Base-by-base conservation (phyloP, 176 grass and related monocot genomes). In the Poa pratensis region DNA sequence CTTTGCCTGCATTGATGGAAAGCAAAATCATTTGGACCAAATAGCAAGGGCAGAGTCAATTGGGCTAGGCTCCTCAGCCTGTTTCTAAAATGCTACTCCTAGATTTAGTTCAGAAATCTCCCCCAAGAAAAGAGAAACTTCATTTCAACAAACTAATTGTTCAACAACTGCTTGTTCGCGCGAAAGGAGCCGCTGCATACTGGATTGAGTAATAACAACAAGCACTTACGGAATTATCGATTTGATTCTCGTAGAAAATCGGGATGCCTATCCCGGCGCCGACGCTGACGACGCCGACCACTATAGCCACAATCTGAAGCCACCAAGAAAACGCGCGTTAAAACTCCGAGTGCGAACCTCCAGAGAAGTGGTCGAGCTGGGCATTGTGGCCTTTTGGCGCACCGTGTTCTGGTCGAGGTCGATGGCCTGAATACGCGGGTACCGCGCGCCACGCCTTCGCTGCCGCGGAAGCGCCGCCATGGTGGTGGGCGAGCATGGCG, bases 321-420 rank as follows among this genome's bases (percentile, higher is more conserved):
- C 62, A 60, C 54, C 37, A 64, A 48, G 81, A 66, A 60, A 14
- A 35, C 17, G 26, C 14, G 57, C 43, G 58, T 64, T 37, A 83
- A 73, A 77, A 45, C 37, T 55, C 55, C 22, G 34, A 17, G 2
- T 14, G 19, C 46, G 7, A 48, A 35, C 39, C 23, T 75, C 39
- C 40, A 17, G 3, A 35, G 55, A 74, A 60, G 2, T 37, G 50
- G 12, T 20, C 17, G 34, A 15, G 48, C 48, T 28, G 18, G 7
- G 65, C 15, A n/a, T 19, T 15, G 17, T 8, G 66, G 10, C 26
- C 6, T 16, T 30, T 73, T 15, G 72, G 5, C 81, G 10, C 84
- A 97, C 96, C 86, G 96, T 96, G 91, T 92, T 94, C 87, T 95
- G 93, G 83, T 99, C 96, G 80, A 99, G 80, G 13, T 99, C 96